A percentile compares a stretch with the other conserved stretches of the same genome.
phyloP scores from a whole-genome alignment of 2,329 filamentous ascomycete species.

The Teratosphaeria epicoccoides region DNA sequence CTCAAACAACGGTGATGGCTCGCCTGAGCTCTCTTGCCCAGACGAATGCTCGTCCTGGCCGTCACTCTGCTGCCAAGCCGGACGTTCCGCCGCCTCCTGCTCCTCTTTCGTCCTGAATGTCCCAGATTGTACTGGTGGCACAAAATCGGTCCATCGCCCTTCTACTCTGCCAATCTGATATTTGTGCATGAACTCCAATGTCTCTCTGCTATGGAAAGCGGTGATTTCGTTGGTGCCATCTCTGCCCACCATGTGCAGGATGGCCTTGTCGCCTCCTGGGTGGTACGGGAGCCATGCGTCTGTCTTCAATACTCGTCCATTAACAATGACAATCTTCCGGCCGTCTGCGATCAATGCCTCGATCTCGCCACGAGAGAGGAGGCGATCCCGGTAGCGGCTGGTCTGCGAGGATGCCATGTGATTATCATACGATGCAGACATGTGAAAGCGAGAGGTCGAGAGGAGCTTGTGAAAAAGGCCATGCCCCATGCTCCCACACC shows the following conservation, averaged over 20 bases:
- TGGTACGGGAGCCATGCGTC: conserved; percentile 85
- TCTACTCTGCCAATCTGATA: conserved; percentile 78
- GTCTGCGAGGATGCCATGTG: neutral
- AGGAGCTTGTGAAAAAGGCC: neutral
- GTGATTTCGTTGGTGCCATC: conserved; percentile 82
- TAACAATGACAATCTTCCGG: conserved; percentile 66
- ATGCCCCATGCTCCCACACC: neutral
- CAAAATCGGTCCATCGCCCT: conserved; percentile 75
- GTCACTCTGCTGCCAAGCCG: conserved; percentile 15
- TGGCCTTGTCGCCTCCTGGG: conserved; percentile 82
- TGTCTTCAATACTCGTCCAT: conserved; percentile 71
- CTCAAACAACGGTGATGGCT: conserved; percentile 50
- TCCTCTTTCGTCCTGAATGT: conserved; percentile 51
- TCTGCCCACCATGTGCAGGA: conserved; percentile 69
- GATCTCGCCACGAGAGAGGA: conserved; percentile 34
- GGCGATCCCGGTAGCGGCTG: conserved; percentile 7
- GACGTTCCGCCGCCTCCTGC: conserved; percentile 17
- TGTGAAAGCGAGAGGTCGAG: neutral
- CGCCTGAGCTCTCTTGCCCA: conserved; percentile 42
- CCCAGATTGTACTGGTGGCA: conserved; percentile 86
- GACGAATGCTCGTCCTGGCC: conserved; percentile 30
- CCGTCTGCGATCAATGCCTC: conserved; percentile 79
- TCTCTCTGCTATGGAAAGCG: conserved; percentile 80
- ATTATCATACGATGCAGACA: neutral
- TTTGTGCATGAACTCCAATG: conserved; percentile 62